Evolutionary conservation across 345 rosid genomes (phyloP).

Genomic region (Populus davidiana): DNA sequence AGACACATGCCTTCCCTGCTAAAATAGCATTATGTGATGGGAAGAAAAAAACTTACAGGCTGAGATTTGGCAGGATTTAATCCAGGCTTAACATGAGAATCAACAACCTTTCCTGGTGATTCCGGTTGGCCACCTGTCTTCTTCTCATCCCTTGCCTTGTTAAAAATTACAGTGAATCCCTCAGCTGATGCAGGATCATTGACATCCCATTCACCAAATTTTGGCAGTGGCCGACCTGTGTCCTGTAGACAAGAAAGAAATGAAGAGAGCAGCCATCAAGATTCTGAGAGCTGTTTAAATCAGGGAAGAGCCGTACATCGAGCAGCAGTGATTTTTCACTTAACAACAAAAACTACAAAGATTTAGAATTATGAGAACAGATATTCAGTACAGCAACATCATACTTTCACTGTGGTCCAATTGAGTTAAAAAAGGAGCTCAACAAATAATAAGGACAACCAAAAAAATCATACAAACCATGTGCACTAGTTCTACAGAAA

Average conservation of each 20-base stretch:
- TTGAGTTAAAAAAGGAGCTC: neutral
- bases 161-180: constrained; percentile 93
- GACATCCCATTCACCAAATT: constrained; percentile 98
- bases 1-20: neutral
- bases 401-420: neutral
- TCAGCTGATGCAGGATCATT: constrained; percentile 88
- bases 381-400: neutral
- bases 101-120: constrained; percentile 54
- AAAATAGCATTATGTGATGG: neutral
- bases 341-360: neutral
- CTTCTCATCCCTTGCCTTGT: constrained; percentile 92
- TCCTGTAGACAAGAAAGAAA: constrained; percentile 42
- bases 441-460: neutral
- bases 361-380: neutral
- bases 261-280: constrained; percentile 2
- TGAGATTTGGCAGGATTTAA: constrained; percentile 68
- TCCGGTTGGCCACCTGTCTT: constrained; percentile 74
- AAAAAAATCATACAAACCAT: neutral
- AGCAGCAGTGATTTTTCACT: neutral
- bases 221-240: constrained; percentile 79
- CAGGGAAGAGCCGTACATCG: neutral
- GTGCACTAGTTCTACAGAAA: neutral
- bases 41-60: constrained; percentile 50
- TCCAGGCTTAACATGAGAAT: constrained; percentile 49
- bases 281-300: neutral